These are phyloP conservation scores for Hirsutella minnesotensis DNA, from an alignment of 2,329 filamentous ascomycete species.

Conservation along the genomic window DNA sequence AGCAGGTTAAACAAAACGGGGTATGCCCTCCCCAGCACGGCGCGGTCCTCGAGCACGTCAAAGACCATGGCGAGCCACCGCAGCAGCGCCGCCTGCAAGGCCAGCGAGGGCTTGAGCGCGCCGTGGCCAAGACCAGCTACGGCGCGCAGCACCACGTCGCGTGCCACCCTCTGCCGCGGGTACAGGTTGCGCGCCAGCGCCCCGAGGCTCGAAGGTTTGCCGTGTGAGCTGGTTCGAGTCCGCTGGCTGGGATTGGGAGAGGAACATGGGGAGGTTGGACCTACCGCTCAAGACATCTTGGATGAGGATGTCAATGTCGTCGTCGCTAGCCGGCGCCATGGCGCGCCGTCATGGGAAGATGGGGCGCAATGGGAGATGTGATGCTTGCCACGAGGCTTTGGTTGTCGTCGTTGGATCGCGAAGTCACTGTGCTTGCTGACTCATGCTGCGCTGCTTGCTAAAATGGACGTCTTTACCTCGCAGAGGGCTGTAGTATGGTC, in stretches of 20 bases:
- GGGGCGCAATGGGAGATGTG: no score
- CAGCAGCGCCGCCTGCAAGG: constrained; percentile 58
- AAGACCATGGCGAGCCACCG: constrained; percentile 72
- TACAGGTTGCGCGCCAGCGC: constrained; percentile 64
- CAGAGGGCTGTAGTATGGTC: no score
- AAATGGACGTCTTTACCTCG: no score
- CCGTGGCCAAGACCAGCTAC: constrained; percentile 69
- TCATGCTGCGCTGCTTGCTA: no score
- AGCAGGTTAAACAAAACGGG: constrained; percentile 69
- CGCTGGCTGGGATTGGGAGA: not conserved
- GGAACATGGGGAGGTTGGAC: not conserved
- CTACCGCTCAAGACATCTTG: constrained; percentile 23
- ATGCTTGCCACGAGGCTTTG: not conserved
- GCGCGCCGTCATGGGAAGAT: constrained; percentile 1
- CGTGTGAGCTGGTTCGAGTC: no score
- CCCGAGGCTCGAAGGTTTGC: constrained; percentile 54
- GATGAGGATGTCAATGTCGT: constrained; percentile 22
- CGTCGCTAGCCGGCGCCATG: constrained; percentile 16
- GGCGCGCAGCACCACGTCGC: constrained; percentile 49
- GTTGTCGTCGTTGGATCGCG: not conserved
- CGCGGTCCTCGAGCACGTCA: constrained; percentile 53
- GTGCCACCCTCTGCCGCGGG: constrained; percentile 52
- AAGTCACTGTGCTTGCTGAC: no score
- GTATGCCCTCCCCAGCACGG: constrained; percentile 57
- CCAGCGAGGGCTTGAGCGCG: constrained; percentile 58